phyloP scores from a whole-genome alignment of 805 yeast genomes.

The Starmera amethionina region DNA sequence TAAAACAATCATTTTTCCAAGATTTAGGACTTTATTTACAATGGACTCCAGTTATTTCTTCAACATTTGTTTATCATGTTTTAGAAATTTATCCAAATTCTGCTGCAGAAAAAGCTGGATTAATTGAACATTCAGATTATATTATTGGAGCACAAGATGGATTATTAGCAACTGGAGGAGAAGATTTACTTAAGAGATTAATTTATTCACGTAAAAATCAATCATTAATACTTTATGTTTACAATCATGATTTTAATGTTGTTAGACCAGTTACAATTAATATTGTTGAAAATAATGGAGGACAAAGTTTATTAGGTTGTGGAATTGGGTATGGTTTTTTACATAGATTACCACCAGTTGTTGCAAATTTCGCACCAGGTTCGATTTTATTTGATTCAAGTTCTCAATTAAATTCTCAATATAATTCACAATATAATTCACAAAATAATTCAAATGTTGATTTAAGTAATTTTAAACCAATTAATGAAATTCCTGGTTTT shows the following conservation, averaged over 20 bases:
- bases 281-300: conserved; percentile 71
- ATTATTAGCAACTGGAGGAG: conserved; percentile 78
- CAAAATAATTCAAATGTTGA: too few relatives aligned
- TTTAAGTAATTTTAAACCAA: neutral
- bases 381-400: conserved; percentile 27
- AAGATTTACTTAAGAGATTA: conserved; percentile 61
- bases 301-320: conserved; percentile 79
- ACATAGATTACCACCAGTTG: conserved; percentile 72
- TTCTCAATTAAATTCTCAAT: neutral
- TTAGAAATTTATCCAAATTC: conserved; percentile 60
- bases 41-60: conserved; percentile 63
- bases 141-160: conserved; percentile 87
- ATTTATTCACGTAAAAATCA: conserved; percentile 40
- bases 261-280: conserved; percentile 81
- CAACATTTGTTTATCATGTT: conserved; percentile 84
- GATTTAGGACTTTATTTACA: conserved; percentile 62
- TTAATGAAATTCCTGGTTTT: neutral
- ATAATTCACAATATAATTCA: neutral
- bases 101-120: conserved; percentile 78
- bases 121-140: conserved; percentile 79
- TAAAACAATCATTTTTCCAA: conserved; percentile 29
- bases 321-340: conserved; percentile 90
- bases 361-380: conserved; percentile 29
- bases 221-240: conserved; percentile 55
- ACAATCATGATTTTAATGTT: conserved; percentile 79